A percentile compares a stretch with the other conserved stretches of the same genome.
phyloP scores from a whole-genome alignment of 805 yeast genomes.

The Yamadazyma scolyti region DNA sequence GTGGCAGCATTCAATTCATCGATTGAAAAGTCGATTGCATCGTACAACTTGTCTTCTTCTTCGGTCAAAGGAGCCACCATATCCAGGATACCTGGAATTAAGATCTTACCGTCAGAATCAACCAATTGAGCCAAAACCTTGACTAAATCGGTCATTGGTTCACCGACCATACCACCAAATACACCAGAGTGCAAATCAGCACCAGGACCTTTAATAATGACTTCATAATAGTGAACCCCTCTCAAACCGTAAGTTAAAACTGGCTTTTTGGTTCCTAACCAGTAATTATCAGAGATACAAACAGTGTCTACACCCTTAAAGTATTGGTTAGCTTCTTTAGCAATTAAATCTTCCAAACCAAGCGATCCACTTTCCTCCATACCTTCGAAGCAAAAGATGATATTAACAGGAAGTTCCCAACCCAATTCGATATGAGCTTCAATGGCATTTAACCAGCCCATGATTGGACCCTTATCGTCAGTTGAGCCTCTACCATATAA shows the following conservation, averaged over 20 bases:
- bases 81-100: conserved; percentile 83
- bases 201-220: conserved; percentile 81
- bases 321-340: conserved; percentile 70
- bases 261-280: conserved; percentile 97
- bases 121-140: conserved; percentile 76
- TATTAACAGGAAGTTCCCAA: conserved; percentile 87
- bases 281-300: conserved; percentile 94
- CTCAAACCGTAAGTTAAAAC: conserved; percentile 96
- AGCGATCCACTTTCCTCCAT: conserved; percentile 98
- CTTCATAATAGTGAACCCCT: conserved; percentile 92
- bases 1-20: conserved; percentile 84
- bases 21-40: conserved; percentile 78
- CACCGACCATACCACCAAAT: conserved; percentile 96
- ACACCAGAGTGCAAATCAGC: conserved; percentile 98
- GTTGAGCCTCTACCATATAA: conserved; percentile 92
- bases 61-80: conserved; percentile 94
- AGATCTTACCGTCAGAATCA: conserved; percentile 74
- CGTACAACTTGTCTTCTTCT: conserved; percentile 74
- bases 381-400: conserved; percentile 93
- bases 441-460: conserved; percentile 92
- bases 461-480: conserved; percentile 97
- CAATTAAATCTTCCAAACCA: conserved; percentile 83
- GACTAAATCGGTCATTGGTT: conserved; percentile 92
- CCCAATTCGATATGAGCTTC: conserved; percentile 87
- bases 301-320: conserved; percentile 91